Conservation (phyloP, 805 yeast species). For the Tetrapisispora pingtungensis region DNA sequence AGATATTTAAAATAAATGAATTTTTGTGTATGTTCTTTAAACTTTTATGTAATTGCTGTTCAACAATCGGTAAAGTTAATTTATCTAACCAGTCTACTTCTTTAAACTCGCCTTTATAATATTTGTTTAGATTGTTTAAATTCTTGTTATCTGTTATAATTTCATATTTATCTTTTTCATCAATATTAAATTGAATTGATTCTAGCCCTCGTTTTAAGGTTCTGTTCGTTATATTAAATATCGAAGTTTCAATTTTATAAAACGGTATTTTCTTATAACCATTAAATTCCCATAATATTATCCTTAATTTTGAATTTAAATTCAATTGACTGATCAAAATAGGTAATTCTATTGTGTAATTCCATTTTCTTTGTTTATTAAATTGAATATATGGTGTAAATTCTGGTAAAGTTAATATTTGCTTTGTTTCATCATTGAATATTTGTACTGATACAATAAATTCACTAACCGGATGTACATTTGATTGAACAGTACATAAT, state of each 20-base stretch:
- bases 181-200: slow-evolving; percentile 34
- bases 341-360: slow-evolving; percentile 65
- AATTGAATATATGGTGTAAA: slow-evolving; percentile 41
- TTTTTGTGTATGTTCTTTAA: slow-evolving; percentile 15
- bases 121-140: slow-evolving; percentile 47
- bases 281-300: slow-evolving; percentile 60
- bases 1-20: slow-evolving; percentile 37
- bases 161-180: slow-evolving; percentile 24
- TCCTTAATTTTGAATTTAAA: slow-evolving; percentile 44
- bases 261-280: slow-evolving; percentile 43
- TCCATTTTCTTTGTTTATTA: slow-evolving; percentile 45
- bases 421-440: slow-evolving; percentile 31
- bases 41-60: slow-evolving; percentile 11
- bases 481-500: slow-evolving; percentile 33
- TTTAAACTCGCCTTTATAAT: slow-evolving; percentile 57
- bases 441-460: slow-evolving; percentile 39
- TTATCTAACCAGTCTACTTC: slow-evolving; percentile 67
- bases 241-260: slow-evolving; percentile 48
- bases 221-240: slow-evolving; percentile 49
- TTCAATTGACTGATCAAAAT: slow-evolving; percentile 64
- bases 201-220: slow-evolving; percentile 67
- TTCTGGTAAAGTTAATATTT: slow-evolving; percentile 41
- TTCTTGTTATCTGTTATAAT: slow-evolving; percentile 26
- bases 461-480: slow-evolving; percentile 29
- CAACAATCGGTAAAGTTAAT: slow-evolving; percentile 45